Evolutionary conservation across 2,329 filamentous ascomycete genomes (phyloP).

Genomic region (Emergomyces orientalis): DNA sequence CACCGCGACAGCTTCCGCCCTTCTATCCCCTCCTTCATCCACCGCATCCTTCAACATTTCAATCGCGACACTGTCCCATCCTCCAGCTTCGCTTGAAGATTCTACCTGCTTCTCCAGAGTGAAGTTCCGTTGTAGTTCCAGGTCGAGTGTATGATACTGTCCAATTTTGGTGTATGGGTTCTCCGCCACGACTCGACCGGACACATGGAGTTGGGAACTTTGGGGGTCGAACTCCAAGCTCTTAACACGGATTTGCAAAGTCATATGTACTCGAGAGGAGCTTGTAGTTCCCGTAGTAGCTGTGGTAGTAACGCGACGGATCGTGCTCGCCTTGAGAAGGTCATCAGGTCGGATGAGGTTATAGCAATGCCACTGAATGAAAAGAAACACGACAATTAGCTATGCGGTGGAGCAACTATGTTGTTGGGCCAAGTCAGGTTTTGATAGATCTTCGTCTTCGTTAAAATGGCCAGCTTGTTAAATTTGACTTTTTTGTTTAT

Average conservation of each 20-base stretch:
- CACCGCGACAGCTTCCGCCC: conserved; percentile 76
- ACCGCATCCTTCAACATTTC: conserved; percentile 70
- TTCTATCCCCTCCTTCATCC: conserved; percentile 56
- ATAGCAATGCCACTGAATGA: conserved; percentile 59
- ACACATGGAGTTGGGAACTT: conserved; percentile 58
- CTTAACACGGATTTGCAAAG: conserved; percentile 56
- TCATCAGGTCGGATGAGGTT: conserved; percentile 61
- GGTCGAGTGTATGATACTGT: conserved; percentile 63
- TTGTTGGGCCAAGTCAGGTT: background rate
- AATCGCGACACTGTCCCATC: conserved; percentile 85
- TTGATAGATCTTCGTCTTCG: background rate
- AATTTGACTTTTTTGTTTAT: background rate
- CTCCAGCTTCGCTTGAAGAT: conserved; percentile 32
- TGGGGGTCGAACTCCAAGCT: conserved; percentile 61
- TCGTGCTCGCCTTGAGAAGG: conserved; percentile 54
- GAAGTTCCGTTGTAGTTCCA: conserved; percentile 81
- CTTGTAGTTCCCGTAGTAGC: conserved; percentile 49
- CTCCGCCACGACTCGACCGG: conserved; percentile 55
- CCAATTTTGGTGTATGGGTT: conserved; percentile 60
- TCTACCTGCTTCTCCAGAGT: conserved; percentile 70
- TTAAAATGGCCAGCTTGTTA: background rate
- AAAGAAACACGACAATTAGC: background rate
- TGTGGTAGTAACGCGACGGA: conserved; percentile 56
- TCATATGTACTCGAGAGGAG: conserved; percentile 56
- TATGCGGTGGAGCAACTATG: background rate